These are phyloP conservation scores for Senna siamea DNA, from an alignment of 306 rosid genomes.

Conservation along the genomic window DNA sequence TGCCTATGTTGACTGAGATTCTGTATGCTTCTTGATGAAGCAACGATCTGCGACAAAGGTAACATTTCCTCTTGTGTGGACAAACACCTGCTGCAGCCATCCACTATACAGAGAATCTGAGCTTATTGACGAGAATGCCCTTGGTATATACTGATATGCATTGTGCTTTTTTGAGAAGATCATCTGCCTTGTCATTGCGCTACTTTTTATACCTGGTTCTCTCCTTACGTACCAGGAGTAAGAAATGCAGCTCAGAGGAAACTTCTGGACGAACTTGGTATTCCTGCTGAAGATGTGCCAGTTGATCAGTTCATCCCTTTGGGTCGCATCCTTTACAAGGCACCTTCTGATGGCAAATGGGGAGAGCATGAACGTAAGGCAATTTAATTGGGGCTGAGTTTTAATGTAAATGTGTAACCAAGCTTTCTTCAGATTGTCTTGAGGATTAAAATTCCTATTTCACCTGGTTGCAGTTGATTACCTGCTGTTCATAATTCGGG, in stretches of 20 bases:
- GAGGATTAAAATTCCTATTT: slow-evolving; percentile 18
- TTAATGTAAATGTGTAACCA: too few species aligned
- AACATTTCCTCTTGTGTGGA: slow-evolving; percentile 99
- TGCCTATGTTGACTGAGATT: slow-evolving; percentile 23
- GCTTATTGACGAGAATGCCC: slow-evolving; percentile 75
- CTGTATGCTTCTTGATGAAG: slow-evolving; percentile 49
- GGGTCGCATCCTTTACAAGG: slow-evolving; percentile 93
- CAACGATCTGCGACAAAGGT: slow-evolving; percentile 99
- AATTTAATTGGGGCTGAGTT: slow-evolving; percentile 30
- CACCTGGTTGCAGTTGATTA: slow-evolving; percentile 81
- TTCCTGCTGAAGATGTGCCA: slow-evolving; percentile 87
- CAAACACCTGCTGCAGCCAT: slow-evolving; percentile 99
- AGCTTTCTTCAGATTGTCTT: slow-evolving; percentile 11
- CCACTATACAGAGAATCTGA: slow-evolving; percentile 95
- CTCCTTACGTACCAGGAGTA: slow-evolving; percentile 57
- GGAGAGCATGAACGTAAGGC: slow-evolving; percentile 96
- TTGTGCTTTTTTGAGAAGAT: slow-evolving; percentile 15
- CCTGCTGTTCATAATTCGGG: slow-evolving; percentile 83
- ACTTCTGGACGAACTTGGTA: slow-evolving; percentile 95
- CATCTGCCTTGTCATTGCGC: slow-evolving; percentile 9
- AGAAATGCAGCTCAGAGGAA: slow-evolving; percentile 98
- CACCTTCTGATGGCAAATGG: slow-evolving; percentile 99
- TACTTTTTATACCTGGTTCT: slow-evolving; percentile 2
- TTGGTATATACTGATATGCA: slow-evolving; percentile 57
- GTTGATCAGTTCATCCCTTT: slow-evolving; percentile 89